These are phyloP conservation scores for Scheffersomyces ergatensis DNA, from an alignment of 805 yeast species.

Conservation along the genomic window DNA sequence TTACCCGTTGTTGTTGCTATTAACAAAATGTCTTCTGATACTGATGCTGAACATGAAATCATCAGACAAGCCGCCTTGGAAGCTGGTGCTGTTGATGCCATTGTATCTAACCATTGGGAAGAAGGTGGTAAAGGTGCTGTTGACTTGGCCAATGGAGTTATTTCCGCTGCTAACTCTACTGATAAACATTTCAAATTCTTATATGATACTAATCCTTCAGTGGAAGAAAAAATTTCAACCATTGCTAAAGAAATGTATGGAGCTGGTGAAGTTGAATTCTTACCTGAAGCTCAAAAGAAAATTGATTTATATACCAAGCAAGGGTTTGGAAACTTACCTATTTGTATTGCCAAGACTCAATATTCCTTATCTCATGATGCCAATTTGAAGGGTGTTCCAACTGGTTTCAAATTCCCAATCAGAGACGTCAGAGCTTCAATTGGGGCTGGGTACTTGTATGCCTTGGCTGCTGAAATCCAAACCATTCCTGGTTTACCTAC, in stretches of 20 bases:
- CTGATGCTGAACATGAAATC: constrained; percentile 64
- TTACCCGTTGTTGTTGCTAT: constrained; percentile 81
- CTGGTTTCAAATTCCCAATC: constrained; percentile 75
- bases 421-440: constrained; percentile 75
- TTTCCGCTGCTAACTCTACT: constrained; percentile 53
- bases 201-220: constrained; percentile 58
- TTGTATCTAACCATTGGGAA: constrained; percentile 83
- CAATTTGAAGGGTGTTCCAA: constrained; percentile 77
- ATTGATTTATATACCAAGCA: constrained; percentile 65
- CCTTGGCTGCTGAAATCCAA: constrained; percentile 82
- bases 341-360: constrained; percentile 85
- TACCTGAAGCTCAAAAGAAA: constrained; percentile 67
- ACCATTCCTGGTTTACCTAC: constrained; percentile 87
- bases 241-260: constrained; percentile 80
- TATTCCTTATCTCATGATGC: constrained; percentile 84
- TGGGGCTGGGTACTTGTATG: constrained; percentile 85
- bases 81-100: constrained; percentile 80
- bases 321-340: constrained; percentile 76
- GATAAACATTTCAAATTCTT: constrained; percentile 49
- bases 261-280: constrained; percentile 67
- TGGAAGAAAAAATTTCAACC: constrained; percentile 64
- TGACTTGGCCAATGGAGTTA: constrained; percentile 68
- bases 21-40: constrained; percentile 73
- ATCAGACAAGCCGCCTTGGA: constrained; percentile 64
- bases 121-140: constrained; percentile 83